Evolutionary conservation across 1,139 yeast species (phyloP).

Genomic region (Candida anutae): DNA sequence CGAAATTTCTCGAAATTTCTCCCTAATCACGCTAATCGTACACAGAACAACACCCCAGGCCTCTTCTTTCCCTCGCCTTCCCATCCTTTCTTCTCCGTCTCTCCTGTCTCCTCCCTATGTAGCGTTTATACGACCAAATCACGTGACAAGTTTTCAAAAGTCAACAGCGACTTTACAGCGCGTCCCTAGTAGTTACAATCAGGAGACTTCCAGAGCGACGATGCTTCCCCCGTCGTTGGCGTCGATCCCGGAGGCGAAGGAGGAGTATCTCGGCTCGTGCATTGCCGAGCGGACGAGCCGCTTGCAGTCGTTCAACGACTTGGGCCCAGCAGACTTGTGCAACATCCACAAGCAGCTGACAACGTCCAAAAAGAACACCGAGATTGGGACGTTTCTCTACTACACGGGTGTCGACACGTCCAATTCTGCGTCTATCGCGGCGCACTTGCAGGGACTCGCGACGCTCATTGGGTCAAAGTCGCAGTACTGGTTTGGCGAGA

Average conservation of each 20-base stretch:
- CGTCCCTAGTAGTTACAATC: no score
- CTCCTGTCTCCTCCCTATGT: no score
- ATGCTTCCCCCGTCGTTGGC: slow-evolving; percentile 40
- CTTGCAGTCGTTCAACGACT: slow-evolving; percentile 36
- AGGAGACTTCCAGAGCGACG: no score
- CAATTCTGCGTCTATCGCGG: slow-evolving; percentile 54
- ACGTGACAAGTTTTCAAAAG: no score
- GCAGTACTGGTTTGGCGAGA: slow-evolving; percentile 58
- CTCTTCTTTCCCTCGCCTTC: no score
- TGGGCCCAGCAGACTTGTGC: slow-evolving; percentile 91
- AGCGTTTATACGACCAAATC: no score
- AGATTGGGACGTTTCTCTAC: slow-evolving; percentile 46
- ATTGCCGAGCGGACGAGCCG: slow-evolving; percentile 47
- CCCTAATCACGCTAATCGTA: no score
- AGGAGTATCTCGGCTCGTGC: slow-evolving; percentile 43
- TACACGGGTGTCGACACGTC: slow-evolving; percentile 53
- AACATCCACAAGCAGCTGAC: slow-evolving; percentile 48
- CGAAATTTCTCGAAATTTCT: no score
- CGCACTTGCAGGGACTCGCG: slow-evolving; percentile 71
- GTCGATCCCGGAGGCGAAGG: slow-evolving; percentile 46
- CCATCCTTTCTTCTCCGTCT: no score
- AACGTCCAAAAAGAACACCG: slow-evolving; percentile 33
- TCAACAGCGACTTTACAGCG: no score
- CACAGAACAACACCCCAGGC: no score
- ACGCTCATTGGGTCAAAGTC: slow-evolving; percentile 53